These are phyloP conservation scores for Solanum clarkiae DNA, from an alignment of 257 asterid species.

Conservation along the genomic window DNA sequence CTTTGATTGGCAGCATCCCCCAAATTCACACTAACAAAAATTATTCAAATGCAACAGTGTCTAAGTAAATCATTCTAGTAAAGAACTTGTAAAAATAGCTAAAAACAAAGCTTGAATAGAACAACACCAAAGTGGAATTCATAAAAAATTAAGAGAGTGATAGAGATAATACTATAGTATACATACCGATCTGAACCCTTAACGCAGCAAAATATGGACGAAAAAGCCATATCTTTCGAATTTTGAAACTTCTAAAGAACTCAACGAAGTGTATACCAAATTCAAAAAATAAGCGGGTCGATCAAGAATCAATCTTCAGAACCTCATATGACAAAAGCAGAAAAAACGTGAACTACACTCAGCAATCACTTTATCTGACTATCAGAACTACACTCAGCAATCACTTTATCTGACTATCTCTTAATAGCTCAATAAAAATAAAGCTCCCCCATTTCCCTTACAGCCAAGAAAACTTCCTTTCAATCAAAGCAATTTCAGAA, in stretches of 20 bases:
- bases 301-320: neutral
- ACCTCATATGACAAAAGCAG: neutral
- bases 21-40: neutral
- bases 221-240: slow-evolving; percentile 28
- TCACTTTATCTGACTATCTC: neutral
- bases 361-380: neutral
- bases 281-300: neutral
- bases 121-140: slow-evolving; percentile 3
- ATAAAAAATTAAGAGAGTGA: neutral
- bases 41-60: neutral
- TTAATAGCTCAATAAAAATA: neutral
- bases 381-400: neutral
- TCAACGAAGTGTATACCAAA: neutral
- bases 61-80: neutral
- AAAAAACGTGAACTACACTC: neutral
- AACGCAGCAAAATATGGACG: slow-evolving; percentile 43
- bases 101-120: neutral
- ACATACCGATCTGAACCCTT: slow-evolving; percentile 67
- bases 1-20: neutral
- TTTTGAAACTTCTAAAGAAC: slow-evolving; percentile 1
- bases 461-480: neutral
- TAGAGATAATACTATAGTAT: neutral
- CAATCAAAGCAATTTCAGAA: neutral
- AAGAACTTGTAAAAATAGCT: neutral
- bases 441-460: neutral